These are phyloP conservation scores for Quercus alba DNA, from an alignment of 306 rosid species.

Conservation along the genomic window DNA sequence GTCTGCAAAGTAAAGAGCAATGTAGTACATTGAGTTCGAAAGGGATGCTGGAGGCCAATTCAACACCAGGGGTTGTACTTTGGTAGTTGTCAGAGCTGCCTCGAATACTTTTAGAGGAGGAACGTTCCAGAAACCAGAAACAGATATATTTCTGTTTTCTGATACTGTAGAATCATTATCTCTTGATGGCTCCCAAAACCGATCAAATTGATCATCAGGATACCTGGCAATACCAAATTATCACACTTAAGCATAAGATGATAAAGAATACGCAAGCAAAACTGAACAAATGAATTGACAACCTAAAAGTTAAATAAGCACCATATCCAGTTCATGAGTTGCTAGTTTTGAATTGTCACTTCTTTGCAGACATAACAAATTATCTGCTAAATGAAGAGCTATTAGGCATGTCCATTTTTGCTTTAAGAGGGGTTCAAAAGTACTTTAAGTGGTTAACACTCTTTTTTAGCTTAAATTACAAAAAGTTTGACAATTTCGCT, in stretches of 20 bases:
- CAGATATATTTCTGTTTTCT: conserved; percentile 47
- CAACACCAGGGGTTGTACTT: conserved; percentile 44
- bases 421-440: too few species aligned
- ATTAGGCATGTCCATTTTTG: too few species aligned
- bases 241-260: background rate
- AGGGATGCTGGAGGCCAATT: conserved; percentile 66
- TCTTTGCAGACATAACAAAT: background rate
- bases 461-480: too few species aligned
- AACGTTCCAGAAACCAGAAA: conserved; percentile 83
- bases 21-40: conserved; percentile 50
- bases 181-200: conserved; percentile 65
- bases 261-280: background rate
- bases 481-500: too few species aligned
- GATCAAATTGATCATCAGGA: conserved; percentile 88
- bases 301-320: background rate
- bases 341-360: background rate
- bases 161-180: conserved; percentile 24
- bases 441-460: too few species aligned
- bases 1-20: conserved; percentile 83
- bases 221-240: conserved; percentile 38
- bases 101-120: conserved; percentile 70
- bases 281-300: background rate
- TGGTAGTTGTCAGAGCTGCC: conserved; percentile 45
- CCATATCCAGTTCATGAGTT: background rate
- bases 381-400: too few species aligned